Evolutionary conservation across 2,329 filamentous ascomycete species (phyloP).

Genomic region (Pseudomassariella vexata): DNA sequence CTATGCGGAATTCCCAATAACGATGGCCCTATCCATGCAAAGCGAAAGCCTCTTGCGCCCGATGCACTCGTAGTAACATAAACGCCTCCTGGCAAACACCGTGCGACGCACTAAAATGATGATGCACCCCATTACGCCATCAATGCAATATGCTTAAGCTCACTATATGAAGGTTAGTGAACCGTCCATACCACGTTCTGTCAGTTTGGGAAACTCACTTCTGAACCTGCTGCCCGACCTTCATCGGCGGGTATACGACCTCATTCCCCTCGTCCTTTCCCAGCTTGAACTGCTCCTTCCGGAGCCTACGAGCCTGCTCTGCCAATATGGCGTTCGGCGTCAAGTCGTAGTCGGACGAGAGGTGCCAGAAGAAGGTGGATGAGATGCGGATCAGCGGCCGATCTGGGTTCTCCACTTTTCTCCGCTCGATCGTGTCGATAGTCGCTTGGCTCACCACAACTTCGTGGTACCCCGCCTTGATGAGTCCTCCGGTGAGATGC

Average conservation of each 20-base stretch:
- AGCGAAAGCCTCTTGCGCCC: no score
- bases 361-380: conserved; percentile 57
- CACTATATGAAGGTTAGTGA: conserved; percentile 26
- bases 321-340: conserved; percentile 42
- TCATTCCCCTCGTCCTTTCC: conserved; percentile 49
- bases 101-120: no score
- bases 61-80: no score
- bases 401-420: conserved; percentile 35
- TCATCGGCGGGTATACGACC: conserved; percentile 43
- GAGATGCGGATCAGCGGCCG: conserved; percentile 52
- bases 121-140: no score
- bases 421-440: conserved; percentile 36
- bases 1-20: no score
- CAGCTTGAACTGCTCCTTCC: conserved; percentile 39
- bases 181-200: conserved; percentile 2
- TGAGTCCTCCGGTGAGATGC: conserved; percentile 53
- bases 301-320: conserved; percentile 36
- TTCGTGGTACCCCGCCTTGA: conserved; percentile 59
- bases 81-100: no score
- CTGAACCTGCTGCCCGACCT: conserved; percentile 55
- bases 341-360: conserved; percentile 51
- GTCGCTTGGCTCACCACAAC: conserved; percentile 53
- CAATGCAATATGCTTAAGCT: conserved; percentile 48
- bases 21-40: no score
- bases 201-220: conserved; percentile 32